Conservation (phyloP, 192 early-diverging fungal species). For the Umbelopsis sp. region DNA sequence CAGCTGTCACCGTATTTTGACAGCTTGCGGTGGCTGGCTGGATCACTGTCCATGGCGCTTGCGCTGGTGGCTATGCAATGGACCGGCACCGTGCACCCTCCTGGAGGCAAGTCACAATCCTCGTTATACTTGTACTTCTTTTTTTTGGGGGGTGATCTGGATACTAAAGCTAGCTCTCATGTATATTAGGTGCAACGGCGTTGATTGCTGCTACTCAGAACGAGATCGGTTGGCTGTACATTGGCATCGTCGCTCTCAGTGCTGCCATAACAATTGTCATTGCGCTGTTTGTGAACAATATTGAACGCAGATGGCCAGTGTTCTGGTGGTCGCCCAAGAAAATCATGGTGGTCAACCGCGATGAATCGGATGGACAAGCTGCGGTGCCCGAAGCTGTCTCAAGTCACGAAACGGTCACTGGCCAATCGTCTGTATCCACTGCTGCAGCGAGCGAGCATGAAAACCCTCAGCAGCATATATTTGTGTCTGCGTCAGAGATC, state of each 20-base stretch:
- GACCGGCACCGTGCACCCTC: constrained; percentile 57
- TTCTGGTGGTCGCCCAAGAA: constrained; percentile 56
- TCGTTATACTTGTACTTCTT: too few species aligned
- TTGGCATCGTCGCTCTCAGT: constrained; percentile 48
- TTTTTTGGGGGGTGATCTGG: too few species aligned
- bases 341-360: constrained; percentile 30
- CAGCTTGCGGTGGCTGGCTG: constrained; percentile 52
- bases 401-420: not conserved
- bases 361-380: constrained; percentile 16
- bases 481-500: not conserved
- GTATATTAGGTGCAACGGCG: constrained; percentile 45
- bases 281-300: constrained; percentile 55
- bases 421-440: not conserved
- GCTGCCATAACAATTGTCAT: constrained; percentile 45
- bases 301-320: constrained; percentile 52
- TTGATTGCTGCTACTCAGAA: constrained; percentile 49
- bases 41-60: constrained; percentile 50
- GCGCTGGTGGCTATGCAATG: constrained; percentile 55
- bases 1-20: constrained; percentile 34
- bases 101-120: constrained; percentile 31
- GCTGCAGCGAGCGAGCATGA: not conserved
- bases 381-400: not conserved
- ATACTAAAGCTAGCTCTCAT: too few species aligned
- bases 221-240: constrained; percentile 52
- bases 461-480: not conserved